Evolutionary conservation across 768 basidiomycete species (phyloP), one percentile per base, ranked within the genome.

Genomic region (Lactarius quietus): DNA sequence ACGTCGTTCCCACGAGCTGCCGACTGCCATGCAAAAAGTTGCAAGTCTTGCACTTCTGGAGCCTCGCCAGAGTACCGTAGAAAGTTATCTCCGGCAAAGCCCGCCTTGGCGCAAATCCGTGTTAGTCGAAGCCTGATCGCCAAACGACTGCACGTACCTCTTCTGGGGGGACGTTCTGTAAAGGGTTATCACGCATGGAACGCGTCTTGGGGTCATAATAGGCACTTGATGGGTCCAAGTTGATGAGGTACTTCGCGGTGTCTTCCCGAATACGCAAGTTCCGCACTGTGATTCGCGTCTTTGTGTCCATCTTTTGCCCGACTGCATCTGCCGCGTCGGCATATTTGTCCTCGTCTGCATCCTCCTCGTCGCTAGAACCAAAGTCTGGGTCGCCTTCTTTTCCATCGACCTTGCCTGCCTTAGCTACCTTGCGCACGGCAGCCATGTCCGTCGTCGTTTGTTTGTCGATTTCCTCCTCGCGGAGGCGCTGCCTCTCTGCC

Each of bases 131-230:
- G 33, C 20, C 65, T 57, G 36, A 45, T 62, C 31, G 66, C 35
- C 20, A 51, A 55, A 58, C 58, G 52, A 67, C 15, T 61, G 60
- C 15, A 78, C 90, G 58, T 73, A 95, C 95, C 72, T 98, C 96
- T 76, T 96, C 94, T n/a, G 92, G 78, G 7, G 86, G 81, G 29
- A 92, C 79, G 70, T 86, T 84, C 74, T 84, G 86, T 17, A 87
- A 66, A 0, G 96, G 97, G 48, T 96, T 95, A 72, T 99, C 97
- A 77, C 97, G 90, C 97, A 99, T 99, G 8, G 96, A 98, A 73
- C 97, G 89, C 15, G 97, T 98, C 80, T 99, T 99, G 55, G 97
- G 97, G 73, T 99, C 97, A 74, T 99, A 99, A 79, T 98, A 98
- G 10, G 97, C 97, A 71, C 92, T 94, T 0, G 93, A 89, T 1